Evolutionary conservation across 148 eudicot species (phyloP).

Genomic region (Selenicereus undatus): DNA sequence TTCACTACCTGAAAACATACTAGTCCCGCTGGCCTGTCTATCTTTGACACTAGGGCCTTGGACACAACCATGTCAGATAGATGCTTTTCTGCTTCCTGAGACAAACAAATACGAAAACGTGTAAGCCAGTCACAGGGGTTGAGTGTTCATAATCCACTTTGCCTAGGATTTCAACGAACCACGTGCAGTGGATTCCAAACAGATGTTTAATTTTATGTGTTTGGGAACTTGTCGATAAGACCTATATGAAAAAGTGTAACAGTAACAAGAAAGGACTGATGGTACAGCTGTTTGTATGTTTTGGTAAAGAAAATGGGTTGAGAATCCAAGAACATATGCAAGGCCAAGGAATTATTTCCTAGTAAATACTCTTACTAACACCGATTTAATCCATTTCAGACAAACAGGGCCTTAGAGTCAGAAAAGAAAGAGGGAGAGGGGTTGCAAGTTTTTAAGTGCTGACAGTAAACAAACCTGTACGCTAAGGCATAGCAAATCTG

Average conservation of each 20-base stretch:
- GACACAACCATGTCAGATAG: constrained; percentile 87
- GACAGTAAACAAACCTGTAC: constrained; percentile 47
- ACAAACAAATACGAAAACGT: not conserved
- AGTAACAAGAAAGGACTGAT: too few species aligned
- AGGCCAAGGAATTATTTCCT: not conserved
- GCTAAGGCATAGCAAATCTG: constrained; percentile 73
- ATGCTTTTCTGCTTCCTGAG: constrained; percentile 92
- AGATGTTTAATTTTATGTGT: not conserved
- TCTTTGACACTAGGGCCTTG: constrained; percentile 77
- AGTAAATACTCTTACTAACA: not conserved
- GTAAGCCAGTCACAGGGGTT: not conserved
- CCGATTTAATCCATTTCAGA: not conserved
- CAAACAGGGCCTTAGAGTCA: not conserved
- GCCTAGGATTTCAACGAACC: not conserved
- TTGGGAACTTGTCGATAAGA: not conserved
- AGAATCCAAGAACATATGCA: not conserved
- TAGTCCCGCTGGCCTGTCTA: constrained; percentile 78
- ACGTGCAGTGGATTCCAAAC: too few species aligned
- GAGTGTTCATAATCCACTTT: not conserved
- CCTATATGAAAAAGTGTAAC: not conserved
- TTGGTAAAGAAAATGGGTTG: too few species aligned
- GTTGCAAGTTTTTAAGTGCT: too few species aligned
- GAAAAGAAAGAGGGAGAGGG: too few species aligned
- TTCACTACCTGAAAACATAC: constrained; percentile 74
- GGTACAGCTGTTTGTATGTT: not conserved